A percentile compares a stretch with the other conserved stretches of the same genome.
Conservation (phyloP, 1,284 basidiomycete species). For the Microbotryomycetes sp. region DNA sequence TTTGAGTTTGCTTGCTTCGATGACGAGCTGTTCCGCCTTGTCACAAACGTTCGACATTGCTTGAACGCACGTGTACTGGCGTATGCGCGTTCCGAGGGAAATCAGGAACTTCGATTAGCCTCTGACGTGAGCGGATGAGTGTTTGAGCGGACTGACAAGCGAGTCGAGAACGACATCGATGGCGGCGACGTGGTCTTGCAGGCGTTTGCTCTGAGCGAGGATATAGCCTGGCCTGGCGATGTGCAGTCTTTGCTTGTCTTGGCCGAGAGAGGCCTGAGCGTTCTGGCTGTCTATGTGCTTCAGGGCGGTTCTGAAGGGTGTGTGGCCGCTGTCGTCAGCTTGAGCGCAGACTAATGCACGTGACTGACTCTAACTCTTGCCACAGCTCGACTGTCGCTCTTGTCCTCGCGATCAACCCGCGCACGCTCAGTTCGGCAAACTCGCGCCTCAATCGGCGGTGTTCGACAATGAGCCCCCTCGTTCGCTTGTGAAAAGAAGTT, state of each 20-base stretch:
- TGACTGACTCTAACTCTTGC: conserved; percentile 26
- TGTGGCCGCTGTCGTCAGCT: background rate
- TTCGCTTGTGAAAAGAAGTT: conserved; percentile 24
- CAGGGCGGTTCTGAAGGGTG: background rate
- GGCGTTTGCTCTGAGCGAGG: conserved; percentile 16
- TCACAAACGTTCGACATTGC: conserved; percentile 17
- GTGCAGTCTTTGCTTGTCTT: too few relatives aligned
- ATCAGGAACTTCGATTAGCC: background rate
- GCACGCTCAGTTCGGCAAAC: conserved; percentile 26
- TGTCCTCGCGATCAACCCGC: conserved; percentile 15
- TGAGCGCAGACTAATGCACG: conserved; percentile 1
- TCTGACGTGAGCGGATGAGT: background rate
- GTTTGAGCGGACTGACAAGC: conserved; percentile 9
- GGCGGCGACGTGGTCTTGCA: conserved; percentile 20
- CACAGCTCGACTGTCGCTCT: conserved; percentile 25
- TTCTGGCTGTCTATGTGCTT: conserved; percentile 9
- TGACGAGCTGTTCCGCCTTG: conserved; percentile 23
- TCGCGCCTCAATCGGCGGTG: conserved; percentile 16
- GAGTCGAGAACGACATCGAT: conserved; percentile 20
- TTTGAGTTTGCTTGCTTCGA: conserved; percentile 27
- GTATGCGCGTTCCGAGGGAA: background rate
- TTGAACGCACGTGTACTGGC: conserved; percentile 2
- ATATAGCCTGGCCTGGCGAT: too few relatives aligned
- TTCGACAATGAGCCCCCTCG: conserved; percentile 18
- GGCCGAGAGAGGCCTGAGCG: background rate